A percentile compares a stretch with the other conserved stretches of the same genome.
Evolutionary conservation across 2,329 filamentous ascomycete species (phyloP).

Genomic region (Daldinia sp.): DNA sequence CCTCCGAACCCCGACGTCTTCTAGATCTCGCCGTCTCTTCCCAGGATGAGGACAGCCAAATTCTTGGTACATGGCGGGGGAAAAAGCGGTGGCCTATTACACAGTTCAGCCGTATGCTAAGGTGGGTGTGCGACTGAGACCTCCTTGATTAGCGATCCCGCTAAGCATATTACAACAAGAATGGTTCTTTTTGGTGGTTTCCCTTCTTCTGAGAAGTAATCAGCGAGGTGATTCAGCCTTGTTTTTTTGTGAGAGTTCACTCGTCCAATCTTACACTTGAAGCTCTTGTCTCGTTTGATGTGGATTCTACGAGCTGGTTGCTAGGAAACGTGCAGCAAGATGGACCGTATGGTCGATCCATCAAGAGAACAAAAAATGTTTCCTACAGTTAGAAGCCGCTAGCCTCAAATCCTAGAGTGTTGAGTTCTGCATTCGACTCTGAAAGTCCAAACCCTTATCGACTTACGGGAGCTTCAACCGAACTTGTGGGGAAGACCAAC

Average conservation of each 20-base stretch:
- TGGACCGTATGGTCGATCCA: constrained; percentile 17
- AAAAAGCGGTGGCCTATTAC: background rate
- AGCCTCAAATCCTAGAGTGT: background rate
- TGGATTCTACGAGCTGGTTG: background rate
- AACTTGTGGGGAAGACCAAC: constrained; percentile 28
- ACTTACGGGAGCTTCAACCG: constrained; percentile 18
- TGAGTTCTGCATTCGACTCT: constrained; percentile 10
- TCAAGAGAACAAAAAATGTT: background rate
- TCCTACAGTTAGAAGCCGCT: constrained; percentile 5
- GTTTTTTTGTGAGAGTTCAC: constrained; percentile 13
- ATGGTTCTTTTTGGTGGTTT: constrained; percentile 8
- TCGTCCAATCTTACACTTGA: constrained; percentile 8
- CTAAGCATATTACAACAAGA: constrained; percentile 11
- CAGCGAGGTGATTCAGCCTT: constrained; percentile 23
- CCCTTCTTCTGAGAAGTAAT: constrained; percentile 5
- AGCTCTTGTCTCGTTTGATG: constrained; percentile 13
- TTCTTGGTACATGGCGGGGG: constrained; percentile 17
- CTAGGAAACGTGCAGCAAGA: background rate
- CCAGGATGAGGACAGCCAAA: constrained; percentile 23
- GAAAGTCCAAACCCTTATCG: constrained; percentile 14
- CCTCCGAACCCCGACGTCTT: constrained; percentile 30
- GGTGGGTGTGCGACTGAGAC: constrained; percentile 25
- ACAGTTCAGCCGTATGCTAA: background rate
- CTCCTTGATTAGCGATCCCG: constrained; percentile 10
- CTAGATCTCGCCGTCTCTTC: background rate